Evolutionary conservation across 768 basidiomycete genomes (phyloP), one percentile per base, ranked within the genome.

Genomic region (Leccinum arenicola): DNA sequence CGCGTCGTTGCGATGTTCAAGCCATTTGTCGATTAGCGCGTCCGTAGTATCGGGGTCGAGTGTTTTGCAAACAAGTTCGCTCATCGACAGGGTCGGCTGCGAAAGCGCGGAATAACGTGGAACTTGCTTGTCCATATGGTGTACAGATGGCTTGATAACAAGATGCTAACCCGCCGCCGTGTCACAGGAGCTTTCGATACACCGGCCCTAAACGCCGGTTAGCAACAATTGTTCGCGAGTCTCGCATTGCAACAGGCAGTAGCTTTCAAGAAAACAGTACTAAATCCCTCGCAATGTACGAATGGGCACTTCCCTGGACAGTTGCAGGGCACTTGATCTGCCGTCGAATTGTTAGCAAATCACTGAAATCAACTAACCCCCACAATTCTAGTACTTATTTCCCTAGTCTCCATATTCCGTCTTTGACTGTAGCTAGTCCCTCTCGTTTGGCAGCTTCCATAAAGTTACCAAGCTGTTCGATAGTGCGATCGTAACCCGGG

Each of bases 21-120:
- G 85, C 89, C 89, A 91, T 71, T 86, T 88, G 78, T 91, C 87
- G 75, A 91, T 90, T 65, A 91, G 84, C 76, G 84, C 79, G 75
- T 89, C 87, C 1, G 88, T 89, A 17, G 85, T 80, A 64, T 88
- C 85, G 75, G 88, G 84, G 74, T 88, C 86, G 57, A 91, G 80
- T 6, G 87, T 88, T 45, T 88, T 90, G 74, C 86, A 85, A 55
- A 90, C 84, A 52, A 91, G 87, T 76, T 91, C 88, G 60, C 85
- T 86, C 84, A 88, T 89, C 45, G 82, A 80, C 57, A 91, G 81
- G 29, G 77, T 79, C 6, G 89, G 88, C 21, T 87, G 85, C 0
- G 79, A 79, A 63, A 87, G 81, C 21, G 84, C 80, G 43, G 87
- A 89, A 70, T 90, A 91, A 57, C 76, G 70, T 45, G 63, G 73